Percentiles rank a stretch among this genome's conserved stretches.
These are phyloP conservation scores for Cordyceps tenuipes DNA, from an alignment of 2,329 filamentous ascomycete species.

Conservation along the genomic window DNA sequence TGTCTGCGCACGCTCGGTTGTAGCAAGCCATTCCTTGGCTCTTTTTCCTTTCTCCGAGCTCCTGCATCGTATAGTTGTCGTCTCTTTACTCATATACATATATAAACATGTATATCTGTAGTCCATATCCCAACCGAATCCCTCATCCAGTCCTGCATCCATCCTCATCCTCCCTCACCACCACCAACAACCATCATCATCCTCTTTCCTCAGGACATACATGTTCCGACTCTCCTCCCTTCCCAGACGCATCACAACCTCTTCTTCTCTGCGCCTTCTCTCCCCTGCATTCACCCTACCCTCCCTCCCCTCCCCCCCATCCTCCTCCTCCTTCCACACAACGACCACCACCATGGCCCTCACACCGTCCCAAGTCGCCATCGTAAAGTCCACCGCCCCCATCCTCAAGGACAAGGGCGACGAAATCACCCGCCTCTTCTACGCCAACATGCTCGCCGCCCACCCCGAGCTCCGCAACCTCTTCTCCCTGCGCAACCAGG, in stretches of 20 bases:
- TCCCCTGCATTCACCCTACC: neutral
- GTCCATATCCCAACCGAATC: neutral
- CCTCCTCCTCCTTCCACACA: neutral
- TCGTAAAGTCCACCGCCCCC: slow-evolving; percentile 71
- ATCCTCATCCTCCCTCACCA: neutral
- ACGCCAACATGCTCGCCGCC: slow-evolving; percentile 56
- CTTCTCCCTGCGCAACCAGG: slow-evolving; percentile 65
- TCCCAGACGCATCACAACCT: neutral
- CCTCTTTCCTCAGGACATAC: neutral
- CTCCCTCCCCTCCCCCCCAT: neutral
- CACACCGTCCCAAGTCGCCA: slow-evolving; percentile 54
- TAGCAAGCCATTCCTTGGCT: neutral
- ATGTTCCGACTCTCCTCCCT: neutral
- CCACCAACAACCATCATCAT: neutral
- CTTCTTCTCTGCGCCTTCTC: too few relatives aligned
- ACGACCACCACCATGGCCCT: slow-evolving; percentile 35
- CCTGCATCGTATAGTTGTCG: neutral
- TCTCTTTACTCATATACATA: neutral
- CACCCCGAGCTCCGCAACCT: slow-evolving; percentile 59
- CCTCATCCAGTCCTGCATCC: neutral
- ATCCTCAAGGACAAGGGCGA: slow-evolving; percentile 60
- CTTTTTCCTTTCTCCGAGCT: neutral
- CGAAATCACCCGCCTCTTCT: slow-evolving; percentile 64
- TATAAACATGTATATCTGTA: neutral
- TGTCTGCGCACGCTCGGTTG: neutral